A percentile compares a stretch with the other conserved stretches of the same genome.
Conservation (phyloP, 495 filamentous ascomycete genomes). For the Aspergillus incahuasiensis region DNA sequence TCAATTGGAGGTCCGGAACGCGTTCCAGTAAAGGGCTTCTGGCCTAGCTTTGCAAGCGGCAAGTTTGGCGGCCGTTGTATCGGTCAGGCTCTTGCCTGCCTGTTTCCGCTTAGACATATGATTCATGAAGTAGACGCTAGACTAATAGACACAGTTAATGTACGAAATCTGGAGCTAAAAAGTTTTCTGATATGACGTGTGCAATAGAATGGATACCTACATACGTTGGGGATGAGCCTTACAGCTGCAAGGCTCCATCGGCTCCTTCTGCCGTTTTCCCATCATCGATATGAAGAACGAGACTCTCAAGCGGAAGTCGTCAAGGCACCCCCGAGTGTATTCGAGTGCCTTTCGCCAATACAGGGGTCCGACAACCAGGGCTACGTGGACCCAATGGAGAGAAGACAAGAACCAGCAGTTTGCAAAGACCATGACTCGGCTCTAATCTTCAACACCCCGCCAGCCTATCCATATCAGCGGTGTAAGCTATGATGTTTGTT, state of each 20-base stretch:
- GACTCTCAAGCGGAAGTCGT: background rate
- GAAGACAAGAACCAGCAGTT: background rate
- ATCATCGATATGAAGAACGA: background rate
- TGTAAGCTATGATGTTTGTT: background rate
- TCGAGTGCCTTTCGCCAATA: background rate
- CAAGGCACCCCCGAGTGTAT: background rate
- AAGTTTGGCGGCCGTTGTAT: background rate
- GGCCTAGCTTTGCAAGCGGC: background rate
- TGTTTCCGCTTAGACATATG: background rate
- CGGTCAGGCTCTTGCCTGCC: conserved; percentile 3
- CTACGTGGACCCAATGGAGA: background rate
- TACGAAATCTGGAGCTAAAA: background rate
- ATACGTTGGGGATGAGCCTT: conserved; percentile 9
- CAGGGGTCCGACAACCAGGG: background rate
- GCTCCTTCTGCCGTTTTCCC: background rate
- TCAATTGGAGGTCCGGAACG: conserved; percentile 49
- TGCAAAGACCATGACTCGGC: background rate
- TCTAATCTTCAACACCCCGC: background rate
- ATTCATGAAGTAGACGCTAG: conserved; percentile 9
- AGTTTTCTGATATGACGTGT: conserved; percentile 5
- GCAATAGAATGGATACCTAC: background rate
- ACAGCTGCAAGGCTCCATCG: conserved; percentile 6
- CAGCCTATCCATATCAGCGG: background rate
- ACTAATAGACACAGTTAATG: background rate
- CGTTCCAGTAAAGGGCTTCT: conserved; percentile 30